Evolutionary conservation across 2,329 filamentous ascomycete species (phyloP), one percentile per base, ranked within the genome.

Genomic region (Dothideomycetes sp.): DNA sequence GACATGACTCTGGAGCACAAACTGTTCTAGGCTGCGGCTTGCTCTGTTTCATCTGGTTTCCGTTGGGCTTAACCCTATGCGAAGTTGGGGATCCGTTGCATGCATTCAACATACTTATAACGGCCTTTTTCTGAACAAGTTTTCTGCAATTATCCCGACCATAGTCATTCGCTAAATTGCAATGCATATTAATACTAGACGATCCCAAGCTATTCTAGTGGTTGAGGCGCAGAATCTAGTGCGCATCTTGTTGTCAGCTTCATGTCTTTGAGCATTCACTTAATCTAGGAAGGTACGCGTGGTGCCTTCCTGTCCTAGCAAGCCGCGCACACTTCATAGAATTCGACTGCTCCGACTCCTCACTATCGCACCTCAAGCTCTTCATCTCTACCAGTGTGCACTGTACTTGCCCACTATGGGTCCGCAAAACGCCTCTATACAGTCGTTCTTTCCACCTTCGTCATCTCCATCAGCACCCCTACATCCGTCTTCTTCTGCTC

Each of bases 1-100:
- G 91, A 98, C 62, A 98, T 98, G 91, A 95, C 88, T 31, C 76
- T 96, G 38, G 91, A 98, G 75, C 89, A 96, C 72, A 98, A 96
- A 79, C 76, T 96, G 48, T 88, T 95, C 61, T 55, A 42, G 36
- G 9, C n/a, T 12, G 33, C 5, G 4, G 4, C 18, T 35, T 7
- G 14, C n/a, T 27, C 12, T 27, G 22, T 27, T 12, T 7, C 12
- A 7, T 12, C 22, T 27, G 12, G 7, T 27, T 27, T 27, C 7
- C 22, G 22, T 27, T 27, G 22, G 22, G 22, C 22, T 27, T 12
- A 27, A 27, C 22, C 22, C 22, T 27, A n/a, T n/a, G n/a, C n/a
- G 22, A 27, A 27, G 22, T 12, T 7, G 22, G 7, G 22, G 7
- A 12, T 27, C 22, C 22, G 22, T 27, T 12, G 12, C 7, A 12